phyloP scores from a whole-genome alignment of 192 early-diverging fungal species.

The Mortierella hygrophila region DNA sequence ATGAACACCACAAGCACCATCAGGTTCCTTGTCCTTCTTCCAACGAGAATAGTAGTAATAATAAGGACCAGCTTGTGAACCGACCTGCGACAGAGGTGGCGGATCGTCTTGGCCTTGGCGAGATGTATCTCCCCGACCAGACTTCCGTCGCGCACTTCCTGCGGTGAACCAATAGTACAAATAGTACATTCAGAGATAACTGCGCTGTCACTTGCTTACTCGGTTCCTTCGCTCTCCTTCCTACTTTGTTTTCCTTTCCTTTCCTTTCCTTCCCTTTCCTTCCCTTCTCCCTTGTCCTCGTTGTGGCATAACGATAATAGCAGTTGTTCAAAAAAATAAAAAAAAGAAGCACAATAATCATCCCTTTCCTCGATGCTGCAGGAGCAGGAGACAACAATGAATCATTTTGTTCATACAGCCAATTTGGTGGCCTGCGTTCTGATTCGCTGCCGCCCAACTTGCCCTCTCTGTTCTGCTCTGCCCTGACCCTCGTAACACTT shows the following conservation, averaged over 20 bases:
- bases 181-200: too few species aligned
- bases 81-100: slow-evolving; percentile 7
- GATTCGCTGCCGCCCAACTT: background rate
- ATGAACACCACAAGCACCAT: slow-evolving; percentile 40
- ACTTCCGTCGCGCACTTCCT: background rate
- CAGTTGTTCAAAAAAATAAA: too few species aligned
- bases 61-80: slow-evolving; percentile 12
- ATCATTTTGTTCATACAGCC: background rate
- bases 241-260: background rate
- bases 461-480: background rate
- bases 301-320: too few species aligned
- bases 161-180: background rate
- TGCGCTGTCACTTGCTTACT: background rate
- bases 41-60: background rate
- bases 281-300: too few species aligned
- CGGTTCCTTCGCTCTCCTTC: background rate
- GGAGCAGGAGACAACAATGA: background rate
- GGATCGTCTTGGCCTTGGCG: slow-evolving; percentile 3
- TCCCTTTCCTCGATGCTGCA: too few species aligned
- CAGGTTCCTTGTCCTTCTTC: slow-evolving; percentile 8
- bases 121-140: background rate
- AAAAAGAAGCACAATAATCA: too few species aligned
- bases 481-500: too few species aligned
- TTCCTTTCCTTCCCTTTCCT: background rate
- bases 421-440: slow-evolving; percentile 5